phyloP scores from a whole-genome alignment of 2,329 filamentous ascomycete species.

The Trichophyton benhamiae region DNA sequence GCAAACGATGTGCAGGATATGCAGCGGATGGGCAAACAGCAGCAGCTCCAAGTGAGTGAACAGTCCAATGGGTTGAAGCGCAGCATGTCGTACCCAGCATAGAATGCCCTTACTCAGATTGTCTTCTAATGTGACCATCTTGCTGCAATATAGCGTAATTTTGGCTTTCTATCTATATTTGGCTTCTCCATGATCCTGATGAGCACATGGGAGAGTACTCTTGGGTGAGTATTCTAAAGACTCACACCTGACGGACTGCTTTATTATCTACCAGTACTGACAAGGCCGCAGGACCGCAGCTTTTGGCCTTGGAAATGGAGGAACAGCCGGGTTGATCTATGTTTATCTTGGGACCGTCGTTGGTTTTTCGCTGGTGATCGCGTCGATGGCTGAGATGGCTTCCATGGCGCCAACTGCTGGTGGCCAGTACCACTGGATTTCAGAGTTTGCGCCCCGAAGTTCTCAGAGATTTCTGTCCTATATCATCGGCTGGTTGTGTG shows the following conservation, averaged over 20 bases:
- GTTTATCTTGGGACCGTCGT: conserved; percentile 23
- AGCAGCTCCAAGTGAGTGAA: conserved; percentile 4
- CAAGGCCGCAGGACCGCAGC: conserved; percentile 15
- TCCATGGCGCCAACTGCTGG: conserved; percentile 35
- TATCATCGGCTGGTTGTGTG: conserved; percentile 22
- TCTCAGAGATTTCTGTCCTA: conserved; percentile 36
- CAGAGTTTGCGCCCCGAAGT: conserved; percentile 32
- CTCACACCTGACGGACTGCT: not conserved
- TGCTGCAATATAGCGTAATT: conserved; percentile 5
- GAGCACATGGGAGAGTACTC: conserved; percentile 33
- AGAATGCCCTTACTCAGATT: not conserved
- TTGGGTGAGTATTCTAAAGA: conserved; percentile 21
- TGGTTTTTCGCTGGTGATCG: conserved; percentile 26
- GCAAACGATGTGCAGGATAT: conserved; percentile 5
- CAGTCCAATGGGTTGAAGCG: not conserved
- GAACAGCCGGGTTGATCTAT: conserved; percentile 29
- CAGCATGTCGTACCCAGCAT: not conserved
- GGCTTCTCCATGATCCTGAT: conserved; percentile 7
- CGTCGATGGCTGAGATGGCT: conserved; percentile 32
- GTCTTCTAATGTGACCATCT: not conserved
- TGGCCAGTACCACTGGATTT: conserved; percentile 33
- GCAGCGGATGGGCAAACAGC: conserved; percentile 8
- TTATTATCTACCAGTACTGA: not conserved
- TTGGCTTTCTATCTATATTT: conserved; percentile 7
- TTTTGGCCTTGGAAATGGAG: conserved; percentile 26